Base-by-base conservation (phyloP, 2,329 filamentous ascomycete species). In the Sarocladium oryzae region DNA sequence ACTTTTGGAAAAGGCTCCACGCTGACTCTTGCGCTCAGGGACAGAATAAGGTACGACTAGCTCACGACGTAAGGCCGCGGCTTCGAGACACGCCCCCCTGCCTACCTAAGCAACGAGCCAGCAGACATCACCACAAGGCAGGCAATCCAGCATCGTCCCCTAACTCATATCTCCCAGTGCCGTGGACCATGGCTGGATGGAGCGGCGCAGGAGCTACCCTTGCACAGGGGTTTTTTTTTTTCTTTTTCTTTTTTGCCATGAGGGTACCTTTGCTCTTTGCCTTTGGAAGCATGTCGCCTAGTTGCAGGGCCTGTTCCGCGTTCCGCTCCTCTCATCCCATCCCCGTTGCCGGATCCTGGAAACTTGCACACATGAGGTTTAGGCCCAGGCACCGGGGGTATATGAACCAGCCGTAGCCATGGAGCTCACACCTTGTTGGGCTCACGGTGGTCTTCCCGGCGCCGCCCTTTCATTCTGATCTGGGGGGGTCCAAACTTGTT, bases 11-110 rank as follows among this genome's bases (percentile, higher is more conserved):
- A 48, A 32, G 43, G 26, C 43, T 48, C 43, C 43, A 48, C 43
- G 43, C 43, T 48, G 26, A 48, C 43, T 48, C 33, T 48, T 26
- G 43, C 43, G 43, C 43, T 48, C 26, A 48, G 43, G 21, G 24
- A 48, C 43, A 32, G 28, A 18, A 33, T 48, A 48, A 48, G 43
- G 43, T 23, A 26, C 23, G 40, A 43, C 40, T 43, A 43, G 40
- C 16, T 23, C n/a, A 43, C 40, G 23, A 43, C 40, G 20, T 48
- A 32, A 13, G 28, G 28, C 13, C 13, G 43, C 43, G 26, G 43
- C 5, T 26, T 48, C 16, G 4, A 18, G 43, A 33, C 4, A 32
- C 43, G 10, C 43, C 24, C 43, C 43, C 21, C 10, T 11, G 11
- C 24, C 21, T 11, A 15, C 16, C 24, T 20, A 33, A 33, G n/a